Conservation (phyloP, 2,329 filamentous ascomycete genomes). For the Neocucurbitaria cava region DNA sequence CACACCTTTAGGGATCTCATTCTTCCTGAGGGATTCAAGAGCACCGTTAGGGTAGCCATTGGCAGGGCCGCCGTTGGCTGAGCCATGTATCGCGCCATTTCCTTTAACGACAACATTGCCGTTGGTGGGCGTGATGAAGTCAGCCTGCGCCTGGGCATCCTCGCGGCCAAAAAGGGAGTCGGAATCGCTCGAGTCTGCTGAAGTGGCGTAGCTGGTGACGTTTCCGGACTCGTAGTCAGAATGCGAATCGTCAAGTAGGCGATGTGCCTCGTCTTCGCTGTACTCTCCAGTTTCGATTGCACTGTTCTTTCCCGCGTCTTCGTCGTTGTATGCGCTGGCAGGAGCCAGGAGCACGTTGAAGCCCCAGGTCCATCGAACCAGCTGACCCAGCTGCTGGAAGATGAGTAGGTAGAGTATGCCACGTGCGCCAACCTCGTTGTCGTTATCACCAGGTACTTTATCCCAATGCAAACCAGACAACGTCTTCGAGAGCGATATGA, state of each 20-base stretch:
- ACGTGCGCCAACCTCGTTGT: slow-evolving; percentile 90
- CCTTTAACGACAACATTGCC: slow-evolving; percentile 54
- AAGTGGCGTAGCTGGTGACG: slow-evolving; percentile 51
- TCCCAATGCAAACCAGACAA: slow-evolving; percentile 93
- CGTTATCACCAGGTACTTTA: slow-evolving; percentile 87
- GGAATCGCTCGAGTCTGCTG: slow-evolving; percentile 38
- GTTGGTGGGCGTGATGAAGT: slow-evolving; percentile 55
- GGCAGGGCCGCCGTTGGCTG: slow-evolving; percentile 43
- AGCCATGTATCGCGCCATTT: slow-evolving; percentile 49
- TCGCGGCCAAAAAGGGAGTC: slow-evolving; percentile 40
- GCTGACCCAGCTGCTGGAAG: slow-evolving; percentile 95
- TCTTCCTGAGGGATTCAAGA: slow-evolving; percentile 22
- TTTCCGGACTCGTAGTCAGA: slow-evolving; percentile 58
- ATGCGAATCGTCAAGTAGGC: slow-evolving; percentile 50
- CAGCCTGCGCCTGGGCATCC: slow-evolving; percentile 34
- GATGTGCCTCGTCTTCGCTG: slow-evolving; percentile 54
- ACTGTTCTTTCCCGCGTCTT: slow-evolving; percentile 55
- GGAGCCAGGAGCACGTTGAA: slow-evolving; percentile 94
- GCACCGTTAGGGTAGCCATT: slow-evolving; percentile 47
- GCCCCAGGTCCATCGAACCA: slow-evolving; percentile 97
- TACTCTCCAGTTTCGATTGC: slow-evolving; percentile 62
- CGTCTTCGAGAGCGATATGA: slow-evolving; percentile 91
- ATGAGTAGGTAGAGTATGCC: slow-evolving; percentile 96
- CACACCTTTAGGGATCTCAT: slow-evolving; percentile 39
- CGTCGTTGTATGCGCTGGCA: slow-evolving; percentile 73